A percentile compares a stretch with the other conserved stretches of the same genome.
Evolutionary conservation across 805 yeast genomes (phyloP).

Genomic region (Hyphopichia homilentoma): DNA sequence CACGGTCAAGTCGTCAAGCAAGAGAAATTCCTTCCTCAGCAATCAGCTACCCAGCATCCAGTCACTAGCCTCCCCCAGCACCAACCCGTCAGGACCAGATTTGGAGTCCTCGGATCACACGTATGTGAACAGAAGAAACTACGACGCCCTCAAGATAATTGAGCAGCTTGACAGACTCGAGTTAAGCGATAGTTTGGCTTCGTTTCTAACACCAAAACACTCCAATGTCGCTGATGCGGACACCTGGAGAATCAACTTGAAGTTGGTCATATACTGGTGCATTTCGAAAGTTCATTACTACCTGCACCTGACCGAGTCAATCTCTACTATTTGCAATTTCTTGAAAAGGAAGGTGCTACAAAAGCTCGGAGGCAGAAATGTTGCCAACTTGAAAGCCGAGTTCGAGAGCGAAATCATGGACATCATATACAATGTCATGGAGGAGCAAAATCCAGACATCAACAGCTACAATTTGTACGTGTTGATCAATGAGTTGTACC

Average conservation of each 20-base stretch:
- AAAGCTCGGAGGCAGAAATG: conserved; percentile 12
- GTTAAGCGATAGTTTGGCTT: conserved; percentile 25
- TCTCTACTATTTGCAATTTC: conserved; percentile 40
- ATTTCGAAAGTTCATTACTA: conserved; percentile 34
- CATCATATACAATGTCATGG: conserved; percentile 29
- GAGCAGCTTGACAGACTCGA: conserved; percentile 32
- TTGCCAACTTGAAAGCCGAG: conserved; percentile 36
- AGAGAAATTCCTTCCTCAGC: neutral
- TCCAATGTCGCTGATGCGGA: conserved; percentile 6
- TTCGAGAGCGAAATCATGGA: conserved; percentile 41
- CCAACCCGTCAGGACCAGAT: neutral
- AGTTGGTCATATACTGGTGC: conserved; percentile 37
- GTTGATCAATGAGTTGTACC: conserved; percentile 51
- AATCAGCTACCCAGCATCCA: neutral
- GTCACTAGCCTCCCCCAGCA: conserved; percentile 1
- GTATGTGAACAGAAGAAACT: conserved; percentile 18
- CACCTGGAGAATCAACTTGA: conserved; percentile 34
- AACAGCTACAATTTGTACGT: conserved; percentile 30
- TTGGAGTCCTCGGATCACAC: conserved; percentile 10
- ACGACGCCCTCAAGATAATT: conserved; percentile 32
- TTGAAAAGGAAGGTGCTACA: conserved; percentile 38
- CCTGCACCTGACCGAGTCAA: conserved; percentile 25
- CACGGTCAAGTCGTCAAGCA: neutral
- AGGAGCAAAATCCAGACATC: conserved; percentile 20
- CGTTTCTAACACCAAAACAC: conserved; percentile 19